Base-by-base conservation (phyloP, 257 asterid species). In the Penstemon barbatus region DNA sequence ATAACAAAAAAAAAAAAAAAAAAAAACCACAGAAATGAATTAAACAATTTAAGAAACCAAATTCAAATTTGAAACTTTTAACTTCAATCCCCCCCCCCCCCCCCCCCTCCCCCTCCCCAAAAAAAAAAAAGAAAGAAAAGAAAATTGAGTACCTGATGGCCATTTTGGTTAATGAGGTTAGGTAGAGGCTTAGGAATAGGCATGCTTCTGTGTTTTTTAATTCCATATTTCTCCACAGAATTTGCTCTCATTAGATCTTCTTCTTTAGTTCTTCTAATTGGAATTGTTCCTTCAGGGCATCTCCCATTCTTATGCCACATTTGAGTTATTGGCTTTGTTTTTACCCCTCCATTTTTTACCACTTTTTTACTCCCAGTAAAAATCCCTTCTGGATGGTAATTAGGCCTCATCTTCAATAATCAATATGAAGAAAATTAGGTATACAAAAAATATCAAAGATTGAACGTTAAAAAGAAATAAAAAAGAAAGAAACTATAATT, bases 261-360 rank as follows among this genome's bases (percentile, higher is more conserved):
- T 69, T 75, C 51, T 65, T 77, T 82, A 0, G 89, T 88, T 82
- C 98, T 88, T 70, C 97, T 85, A 4, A 92, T 71, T 6, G 98
- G 98, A 57, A 92, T 75, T 39, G 98, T 86, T 55, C 90, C 97
- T 36, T 79, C 74, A 3, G 91, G 86, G 60, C 98, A 92, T 61
- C 81, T 85, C 48, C 96, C 98, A 61, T 82, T 86, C 73, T n/a
- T 56, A 63, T 87, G 96, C 96, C 98, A 89, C 39, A 79, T 45
- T 73, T 89, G 98, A 70, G 77, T 49, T 48, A 79, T 76, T 33
- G 80, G 63, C 74, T 78, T 73, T 25, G 33, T 25, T 18, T 73
- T 54, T 40, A 77, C 81, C 1, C n/a, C 69, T 19, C 69, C 74
- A 44, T 65, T 73, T 61, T 65, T 78, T 10, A 6, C 70, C 57